These are phyloP conservation scores for Chrysophaeum taylorii DNA, from an alignment of 352 stramenopile genomes.

Conservation along the genomic window DNA sequence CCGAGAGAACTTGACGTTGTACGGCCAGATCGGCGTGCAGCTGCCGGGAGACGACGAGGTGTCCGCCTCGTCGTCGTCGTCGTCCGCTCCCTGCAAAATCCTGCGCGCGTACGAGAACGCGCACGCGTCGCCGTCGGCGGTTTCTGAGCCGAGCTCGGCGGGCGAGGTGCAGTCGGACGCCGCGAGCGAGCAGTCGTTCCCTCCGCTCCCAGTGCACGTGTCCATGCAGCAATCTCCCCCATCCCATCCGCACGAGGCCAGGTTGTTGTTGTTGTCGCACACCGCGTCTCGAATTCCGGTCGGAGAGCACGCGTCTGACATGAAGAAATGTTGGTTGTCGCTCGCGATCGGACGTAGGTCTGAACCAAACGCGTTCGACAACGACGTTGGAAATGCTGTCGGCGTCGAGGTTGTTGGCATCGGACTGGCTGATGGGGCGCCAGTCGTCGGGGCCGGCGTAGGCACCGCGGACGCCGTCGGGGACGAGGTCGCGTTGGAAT, in stretches of 20 bases:
- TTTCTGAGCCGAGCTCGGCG: background rate
- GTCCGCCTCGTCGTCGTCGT: background rate
- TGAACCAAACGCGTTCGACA: background rate
- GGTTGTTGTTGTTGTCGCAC: background rate
- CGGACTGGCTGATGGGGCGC: background rate
- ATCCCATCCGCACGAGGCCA: background rate
- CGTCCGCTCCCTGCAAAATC: background rate
- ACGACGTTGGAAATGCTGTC: background rate
- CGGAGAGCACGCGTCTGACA: background rate
- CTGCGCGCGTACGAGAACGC: background rate
- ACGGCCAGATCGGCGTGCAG: background rate
- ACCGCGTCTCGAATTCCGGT: background rate
- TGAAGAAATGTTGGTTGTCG: background rate
- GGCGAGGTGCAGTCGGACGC: background rate
- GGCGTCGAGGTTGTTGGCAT: background rate
- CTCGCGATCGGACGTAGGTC: background rate
- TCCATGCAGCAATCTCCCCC: conserved; percentile 1
- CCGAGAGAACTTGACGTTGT: background rate
- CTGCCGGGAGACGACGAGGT: too few species aligned
- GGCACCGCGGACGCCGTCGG: too few species aligned
- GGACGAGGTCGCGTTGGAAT: too few species aligned
- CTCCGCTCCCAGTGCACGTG: background rate
- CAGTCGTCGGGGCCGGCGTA: background rate
- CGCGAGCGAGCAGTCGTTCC: background rate
- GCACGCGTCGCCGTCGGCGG: background rate